These are phyloP conservation scores for Zygoascus hellenicus DNA, from an alignment of 1,139 yeast genomes.

Conservation along the genomic window DNA sequence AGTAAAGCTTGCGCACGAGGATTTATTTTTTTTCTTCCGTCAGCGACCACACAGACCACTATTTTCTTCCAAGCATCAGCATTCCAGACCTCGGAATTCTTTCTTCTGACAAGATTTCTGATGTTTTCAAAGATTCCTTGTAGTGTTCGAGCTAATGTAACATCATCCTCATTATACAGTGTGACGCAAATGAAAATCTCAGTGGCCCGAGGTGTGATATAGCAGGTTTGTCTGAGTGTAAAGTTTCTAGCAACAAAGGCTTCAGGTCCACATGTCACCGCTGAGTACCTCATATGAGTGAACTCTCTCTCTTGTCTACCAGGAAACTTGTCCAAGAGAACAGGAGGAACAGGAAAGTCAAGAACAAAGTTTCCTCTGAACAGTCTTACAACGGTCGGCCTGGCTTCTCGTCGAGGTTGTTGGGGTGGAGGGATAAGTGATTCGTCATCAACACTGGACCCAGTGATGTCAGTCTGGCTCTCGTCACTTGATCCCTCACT, in stretches of 20 bases:
- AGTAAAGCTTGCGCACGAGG: slow-evolving; percentile 58
- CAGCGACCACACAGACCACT: slow-evolving; percentile 68
- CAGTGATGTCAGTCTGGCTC: slow-evolving; percentile 1
- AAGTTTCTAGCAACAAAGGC: slow-evolving; percentile 53
- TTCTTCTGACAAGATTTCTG: slow-evolving; percentile 50
- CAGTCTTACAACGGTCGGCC: slow-evolving; percentile 48
- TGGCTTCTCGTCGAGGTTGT: slow-evolving; percentile 33
- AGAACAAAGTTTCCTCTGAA: slow-evolving; percentile 69
- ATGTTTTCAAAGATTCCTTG: slow-evolving; percentile 75
- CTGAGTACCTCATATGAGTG: slow-evolving; percentile 72
- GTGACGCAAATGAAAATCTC: slow-evolving; percentile 72
- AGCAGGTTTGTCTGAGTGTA: slow-evolving; percentile 61
- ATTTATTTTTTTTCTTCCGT: slow-evolving; percentile 66
- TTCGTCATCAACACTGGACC: neutral
- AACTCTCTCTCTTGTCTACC: slow-evolving; percentile 60
- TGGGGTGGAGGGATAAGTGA: slow-evolving; percentile 24
- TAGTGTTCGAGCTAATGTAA: slow-evolving; percentile 63
- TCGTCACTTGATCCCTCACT: neutral
- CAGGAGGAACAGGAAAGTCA: slow-evolving; percentile 70
- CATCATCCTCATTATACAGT: slow-evolving; percentile 76
- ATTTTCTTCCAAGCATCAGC: slow-evolving; percentile 75
- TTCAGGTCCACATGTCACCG: slow-evolving; percentile 74
- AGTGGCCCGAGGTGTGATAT: slow-evolving; percentile 60
- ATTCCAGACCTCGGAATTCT: slow-evolving; percentile 67
- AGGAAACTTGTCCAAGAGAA: slow-evolving; percentile 49